A percentile compares a stretch with the other conserved stretches of the same genome.
Conservation (phyloP, 2,329 filamentous ascomycete species). For the Cercospora nicotianae region DNA sequence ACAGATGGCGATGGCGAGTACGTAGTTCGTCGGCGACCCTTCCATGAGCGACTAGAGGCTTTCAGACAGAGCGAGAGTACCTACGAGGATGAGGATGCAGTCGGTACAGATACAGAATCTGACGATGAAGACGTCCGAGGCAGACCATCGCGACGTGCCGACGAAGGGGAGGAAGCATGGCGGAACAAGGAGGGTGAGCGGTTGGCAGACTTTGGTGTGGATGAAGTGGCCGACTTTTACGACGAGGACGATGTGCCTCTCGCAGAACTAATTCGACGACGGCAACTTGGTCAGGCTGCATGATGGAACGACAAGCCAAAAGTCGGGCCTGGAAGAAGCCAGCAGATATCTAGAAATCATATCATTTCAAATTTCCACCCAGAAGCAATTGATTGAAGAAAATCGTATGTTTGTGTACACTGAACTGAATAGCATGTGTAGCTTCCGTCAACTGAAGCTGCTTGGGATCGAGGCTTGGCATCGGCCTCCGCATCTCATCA, state of each 20-base stretch:
- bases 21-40: conserved; percentile 44
- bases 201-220: conserved; percentile 74
- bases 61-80: conserved; percentile 21
- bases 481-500: not conserved
- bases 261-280: conserved; percentile 63
- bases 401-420: not conserved
- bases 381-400: not conserved
- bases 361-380: no score
- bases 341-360: not conserved
- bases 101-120: conserved; percentile 49
- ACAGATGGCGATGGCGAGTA: conserved; percentile 32
- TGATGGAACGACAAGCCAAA: not conserved
- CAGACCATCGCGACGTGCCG: conserved; percentile 12
- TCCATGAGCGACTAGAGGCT: conserved; percentile 42
- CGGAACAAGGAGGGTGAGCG: conserved; percentile 73
- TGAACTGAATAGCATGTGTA: not conserved
- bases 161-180: conserved; percentile 62
- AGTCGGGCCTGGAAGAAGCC: not conserved
- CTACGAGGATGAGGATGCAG: conserved; percentile 27
- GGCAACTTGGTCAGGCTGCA: conserved; percentile 30
- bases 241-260: conserved; percentile 70
- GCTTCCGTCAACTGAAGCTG: not conserved
- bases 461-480: not conserved
- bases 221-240: conserved; percentile 70
- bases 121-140: conserved; percentile 37